Base-by-base conservation (phyloP, 2,329 filamentous ascomycete genomes). In the Chrysoporthe cubensis region DNA sequence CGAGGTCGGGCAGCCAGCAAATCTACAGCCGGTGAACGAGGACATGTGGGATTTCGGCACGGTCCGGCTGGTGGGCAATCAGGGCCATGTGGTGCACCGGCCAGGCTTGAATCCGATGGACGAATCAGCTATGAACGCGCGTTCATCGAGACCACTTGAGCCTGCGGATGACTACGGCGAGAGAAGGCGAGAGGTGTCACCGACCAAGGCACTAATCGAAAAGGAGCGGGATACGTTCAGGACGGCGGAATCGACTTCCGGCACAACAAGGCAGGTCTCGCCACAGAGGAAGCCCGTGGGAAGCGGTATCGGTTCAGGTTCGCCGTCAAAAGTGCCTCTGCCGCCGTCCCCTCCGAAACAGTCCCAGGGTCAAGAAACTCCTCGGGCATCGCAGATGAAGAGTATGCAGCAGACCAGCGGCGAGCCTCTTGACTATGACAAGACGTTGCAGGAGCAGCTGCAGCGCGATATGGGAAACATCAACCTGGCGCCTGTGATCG, bases 21-120 rank as follows among this genome's bases (percentile, higher is more conserved):
- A 90, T 67, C 86, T 91, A 44, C 80, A 83, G 71, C 81, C 80
- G 21, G 82, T 87, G 8, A 85, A 90, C 70, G 93, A 97, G 77
- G 96, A 98, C 77, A 88, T 98, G 76, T 99, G 96, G 96, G 96
- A 99, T 78, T 99, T 99, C 82, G 96, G 96, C 56, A 99, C 96
- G 0, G 93, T 99, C 64, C 87, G 94, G 66, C 90, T 96, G 6
- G 89, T 90, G n/a, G 87, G 86, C 43, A 88, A 90, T 65, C 85
- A 88, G 40, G 88, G 89, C 69, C 85, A 84, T 42, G 76, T 87
- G 1, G 75, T 86, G 8, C 80, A 80, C 58, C 81, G 88, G 59
- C 84, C 85, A 0, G 90, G 90, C 3, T 81, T 92, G 61, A 85
- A 91, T 72, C 84, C 89, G 0, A 88, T 97, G 89, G 94, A 92